Evolutionary conservation across 345 rosid species (phyloP).

Genomic region (Eucalyptus sp.): DNA sequence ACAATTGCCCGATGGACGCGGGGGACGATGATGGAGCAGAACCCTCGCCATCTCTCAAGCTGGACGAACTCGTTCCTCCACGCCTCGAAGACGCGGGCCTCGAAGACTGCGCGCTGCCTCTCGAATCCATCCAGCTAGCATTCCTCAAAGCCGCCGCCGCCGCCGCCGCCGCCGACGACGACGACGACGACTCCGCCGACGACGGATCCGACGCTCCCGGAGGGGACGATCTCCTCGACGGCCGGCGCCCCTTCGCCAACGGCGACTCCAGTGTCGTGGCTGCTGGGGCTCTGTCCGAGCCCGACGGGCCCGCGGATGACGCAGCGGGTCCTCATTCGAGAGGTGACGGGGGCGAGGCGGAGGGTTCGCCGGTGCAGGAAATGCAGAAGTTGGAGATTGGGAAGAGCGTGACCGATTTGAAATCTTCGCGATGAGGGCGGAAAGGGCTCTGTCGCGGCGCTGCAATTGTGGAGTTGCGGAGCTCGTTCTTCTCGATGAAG

Average conservation of each 20-base stretch:
- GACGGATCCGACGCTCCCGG: not conserved
- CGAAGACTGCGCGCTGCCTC: constrained; percentile 58
- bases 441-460: not conserved
- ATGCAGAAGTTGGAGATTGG: not conserved
- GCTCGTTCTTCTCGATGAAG: not conserved
- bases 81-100: constrained; percentile 58
- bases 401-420: not conserved
- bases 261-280: not conserved
- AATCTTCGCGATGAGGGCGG: not conserved
- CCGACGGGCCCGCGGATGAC: not conserved
- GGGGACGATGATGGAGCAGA: not conserved
- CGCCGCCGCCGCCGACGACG: not conserved
- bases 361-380: not conserved
- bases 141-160: constrained; percentile 54
- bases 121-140: constrained; percentile 48
- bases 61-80: constrained; percentile 36
- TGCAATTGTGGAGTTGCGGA: not conserved
- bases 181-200: not conserved
- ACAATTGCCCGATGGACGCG: not conserved
- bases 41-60: not conserved
- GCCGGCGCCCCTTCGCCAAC: not conserved
- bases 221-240: not conserved
- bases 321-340: not conserved
- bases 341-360: not conserved
- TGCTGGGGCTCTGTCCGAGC: not conserved